phyloP scores from a whole-genome alignment of 192 early-diverging fungal species.

The Piromyces finnis region DNA sequence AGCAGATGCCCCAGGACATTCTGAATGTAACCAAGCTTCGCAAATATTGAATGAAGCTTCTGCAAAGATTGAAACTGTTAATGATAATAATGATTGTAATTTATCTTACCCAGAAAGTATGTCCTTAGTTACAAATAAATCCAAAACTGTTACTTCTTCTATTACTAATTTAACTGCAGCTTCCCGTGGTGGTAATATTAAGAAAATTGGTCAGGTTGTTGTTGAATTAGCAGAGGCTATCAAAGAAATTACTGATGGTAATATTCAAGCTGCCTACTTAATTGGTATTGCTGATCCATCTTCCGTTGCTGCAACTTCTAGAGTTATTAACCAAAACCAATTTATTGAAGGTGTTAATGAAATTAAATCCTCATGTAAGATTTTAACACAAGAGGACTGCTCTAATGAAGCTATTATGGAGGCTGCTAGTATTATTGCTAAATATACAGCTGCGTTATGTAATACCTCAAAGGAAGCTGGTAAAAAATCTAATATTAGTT shows the following conservation, averaged over 20 bases:
- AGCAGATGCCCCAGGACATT: slow-evolving; percentile 18
- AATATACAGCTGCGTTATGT: slow-evolving; percentile 23
- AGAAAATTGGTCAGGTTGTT: slow-evolving; percentile 10
- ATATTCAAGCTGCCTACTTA: slow-evolving; percentile 19
- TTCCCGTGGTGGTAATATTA: slow-evolving; percentile 3
- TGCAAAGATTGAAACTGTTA: slow-evolving; percentile 8
- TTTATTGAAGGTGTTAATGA: slow-evolving; percentile 10
- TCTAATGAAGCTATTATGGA: slow-evolving; percentile 13
- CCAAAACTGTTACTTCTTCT: slow-evolving; percentile 4
- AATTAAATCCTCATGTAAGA: slow-evolving; percentile 14
- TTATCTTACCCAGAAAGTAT: slow-evolving; percentile 11
- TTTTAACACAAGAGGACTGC: slow-evolving; percentile 8
- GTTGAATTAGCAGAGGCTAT: slow-evolving; percentile 11
- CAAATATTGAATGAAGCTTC: slow-evolving; percentile 10
- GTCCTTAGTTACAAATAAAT: slow-evolving; percentile 1
- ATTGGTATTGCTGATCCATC: slow-evolving; percentile 19
- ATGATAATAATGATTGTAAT: slow-evolving; percentile 8
- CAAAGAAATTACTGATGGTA: slow-evolving; percentile 12
- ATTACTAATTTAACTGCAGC: slow-evolving; percentile 3
- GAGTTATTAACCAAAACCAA: slow-evolving; percentile 10
- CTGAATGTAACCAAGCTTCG: slow-evolving; percentile 21
- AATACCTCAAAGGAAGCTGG: slow-evolving; percentile 17
- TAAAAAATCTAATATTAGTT: slow-evolving; percentile 5
- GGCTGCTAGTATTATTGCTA: slow-evolving; percentile 17
- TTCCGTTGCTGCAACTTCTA: slow-evolving; percentile 13